Evolutionary conservation across 1,284 basidiomycete genomes (phyloP).

Genomic region (Taiwanofungus camphoratus): DNA sequence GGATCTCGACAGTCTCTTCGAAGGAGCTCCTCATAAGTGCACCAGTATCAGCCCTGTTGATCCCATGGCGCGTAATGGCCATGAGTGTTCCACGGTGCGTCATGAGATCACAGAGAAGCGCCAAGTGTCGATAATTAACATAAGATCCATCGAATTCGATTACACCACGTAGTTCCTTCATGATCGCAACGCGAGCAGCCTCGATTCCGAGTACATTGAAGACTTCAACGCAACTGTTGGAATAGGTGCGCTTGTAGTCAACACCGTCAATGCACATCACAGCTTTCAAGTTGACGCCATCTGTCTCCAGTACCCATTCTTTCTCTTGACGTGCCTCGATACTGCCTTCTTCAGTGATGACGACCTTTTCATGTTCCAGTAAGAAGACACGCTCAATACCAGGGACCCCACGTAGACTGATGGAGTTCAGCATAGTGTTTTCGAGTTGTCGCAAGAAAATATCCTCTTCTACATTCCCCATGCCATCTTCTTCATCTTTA

Average conservation of each 20-base stretch:
- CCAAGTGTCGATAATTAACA: constrained; percentile 97
- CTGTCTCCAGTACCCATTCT: constrained; percentile 98
- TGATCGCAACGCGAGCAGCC: constrained; percentile 89
- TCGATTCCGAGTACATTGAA: constrained; percentile 98
- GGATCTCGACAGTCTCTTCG: constrained; percentile 98
- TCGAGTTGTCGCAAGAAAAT: constrained; percentile 96
- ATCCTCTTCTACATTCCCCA: constrained; percentile 83
- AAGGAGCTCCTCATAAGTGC: constrained; percentile 98
- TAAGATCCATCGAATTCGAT: constrained; percentile 99
- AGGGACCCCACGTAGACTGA: constrained; percentile 90
- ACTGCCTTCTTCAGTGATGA: constrained; percentile 58
- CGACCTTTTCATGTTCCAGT: constrained; percentile 80
- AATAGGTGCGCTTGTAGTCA: constrained; percentile 88
- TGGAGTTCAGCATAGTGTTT: constrained; percentile 95
- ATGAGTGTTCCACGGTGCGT: constrained; percentile 93
- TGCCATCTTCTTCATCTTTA: constrained; percentile 86
- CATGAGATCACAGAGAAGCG: constrained; percentile 96
- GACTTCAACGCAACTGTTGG: constrained; percentile 96
- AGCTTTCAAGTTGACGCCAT: constrained; percentile 91
- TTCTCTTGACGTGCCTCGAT: constrained; percentile 58
- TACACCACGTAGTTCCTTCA: constrained; percentile 89
- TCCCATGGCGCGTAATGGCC: constrained; percentile 99
- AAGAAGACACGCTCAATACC: constrained; percentile 94
- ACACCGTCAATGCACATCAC: constrained; percentile 96
- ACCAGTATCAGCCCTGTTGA: constrained; percentile 96